Evolutionary conservation across 345 rosid species (phyloP).

Genomic region (Populus deltoides): DNA sequence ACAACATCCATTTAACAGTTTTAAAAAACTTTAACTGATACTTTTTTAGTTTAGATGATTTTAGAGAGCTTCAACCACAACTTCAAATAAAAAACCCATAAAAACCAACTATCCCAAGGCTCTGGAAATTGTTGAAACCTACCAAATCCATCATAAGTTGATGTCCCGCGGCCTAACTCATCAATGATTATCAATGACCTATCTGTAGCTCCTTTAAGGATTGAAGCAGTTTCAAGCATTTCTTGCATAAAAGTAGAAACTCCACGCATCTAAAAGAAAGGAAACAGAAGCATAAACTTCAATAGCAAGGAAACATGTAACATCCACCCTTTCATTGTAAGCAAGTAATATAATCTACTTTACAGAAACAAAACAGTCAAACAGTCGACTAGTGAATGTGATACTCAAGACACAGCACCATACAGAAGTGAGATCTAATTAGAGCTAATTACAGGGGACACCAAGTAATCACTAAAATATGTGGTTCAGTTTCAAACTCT

Average conservation of each 20-base stretch:
- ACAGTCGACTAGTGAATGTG: background rate
- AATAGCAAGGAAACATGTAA: background rate
- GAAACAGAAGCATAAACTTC: conserved; percentile 11
- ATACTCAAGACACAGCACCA: background rate
- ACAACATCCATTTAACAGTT: background rate
- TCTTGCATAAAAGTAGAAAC: conserved; percentile 99
- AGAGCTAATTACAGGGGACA: background rate
- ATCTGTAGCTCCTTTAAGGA: conserved; percentile 88
- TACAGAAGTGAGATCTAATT: background rate
- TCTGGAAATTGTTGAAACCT: conserved; percentile 24
- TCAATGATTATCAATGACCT: conserved; percentile 89
- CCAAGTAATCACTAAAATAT: background rate
- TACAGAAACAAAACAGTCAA: background rate
- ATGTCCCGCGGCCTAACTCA: conserved; percentile 97
- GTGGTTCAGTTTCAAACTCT: background rate
- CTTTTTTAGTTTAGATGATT: background rate
- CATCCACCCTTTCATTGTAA: background rate
- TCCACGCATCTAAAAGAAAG: conserved; percentile 66
- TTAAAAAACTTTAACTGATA: background rate
- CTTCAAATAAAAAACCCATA: background rate
- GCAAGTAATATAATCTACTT: background rate
- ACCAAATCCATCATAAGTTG: conserved; percentile 99
- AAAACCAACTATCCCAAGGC: background rate
- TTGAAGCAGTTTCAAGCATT: conserved; percentile 98
- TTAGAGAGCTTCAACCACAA: background rate